These are phyloP conservation scores for Cystobasidium ongulense DNA, from an alignment of 768 basidiomycete species.

Conservation along the genomic window DNA sequence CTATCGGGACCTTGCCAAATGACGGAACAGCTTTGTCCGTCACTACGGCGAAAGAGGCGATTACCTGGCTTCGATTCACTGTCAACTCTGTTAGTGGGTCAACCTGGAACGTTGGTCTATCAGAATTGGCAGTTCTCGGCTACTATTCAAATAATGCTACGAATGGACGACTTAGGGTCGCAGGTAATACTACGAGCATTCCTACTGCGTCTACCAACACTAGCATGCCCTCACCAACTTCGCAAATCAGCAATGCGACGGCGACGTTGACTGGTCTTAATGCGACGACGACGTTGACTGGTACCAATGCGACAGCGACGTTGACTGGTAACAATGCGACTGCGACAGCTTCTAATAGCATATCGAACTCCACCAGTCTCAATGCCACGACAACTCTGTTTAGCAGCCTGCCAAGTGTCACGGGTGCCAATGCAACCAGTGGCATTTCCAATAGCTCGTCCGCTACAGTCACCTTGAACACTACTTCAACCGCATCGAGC, in stretches of 20 bases:
- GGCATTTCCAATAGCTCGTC: neutral
- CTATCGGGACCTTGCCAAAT: conserved; percentile 34
- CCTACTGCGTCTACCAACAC: too few species aligned
- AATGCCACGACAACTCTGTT: neutral
- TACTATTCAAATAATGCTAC: neutral
- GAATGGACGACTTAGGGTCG: too few species aligned
- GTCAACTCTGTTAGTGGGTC: conserved; percentile 25
- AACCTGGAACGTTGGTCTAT: conserved; percentile 32
- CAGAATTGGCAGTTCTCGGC: conserved; percentile 24
- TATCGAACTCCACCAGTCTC: neutral
- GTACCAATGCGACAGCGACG: neutral
- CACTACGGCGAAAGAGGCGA: conserved; percentile 9
- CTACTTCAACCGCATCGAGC: too few species aligned
- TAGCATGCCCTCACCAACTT: too few species aligned
- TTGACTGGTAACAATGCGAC: neutral
- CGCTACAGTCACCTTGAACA: too few species aligned
- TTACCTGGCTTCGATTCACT: conserved; percentile 22
- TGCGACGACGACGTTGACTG: too few species aligned
- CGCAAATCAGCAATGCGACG: neutral
- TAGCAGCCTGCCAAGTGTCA: neutral
- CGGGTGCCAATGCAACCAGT: neutral
- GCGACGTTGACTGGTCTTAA: neutral
- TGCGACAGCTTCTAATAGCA: neutral
- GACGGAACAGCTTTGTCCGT: conserved; percentile 34
- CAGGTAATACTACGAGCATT: too few species aligned